Base-by-base conservation (phyloP, 306 rosid genomes). In the Prunus mume region DNA sequence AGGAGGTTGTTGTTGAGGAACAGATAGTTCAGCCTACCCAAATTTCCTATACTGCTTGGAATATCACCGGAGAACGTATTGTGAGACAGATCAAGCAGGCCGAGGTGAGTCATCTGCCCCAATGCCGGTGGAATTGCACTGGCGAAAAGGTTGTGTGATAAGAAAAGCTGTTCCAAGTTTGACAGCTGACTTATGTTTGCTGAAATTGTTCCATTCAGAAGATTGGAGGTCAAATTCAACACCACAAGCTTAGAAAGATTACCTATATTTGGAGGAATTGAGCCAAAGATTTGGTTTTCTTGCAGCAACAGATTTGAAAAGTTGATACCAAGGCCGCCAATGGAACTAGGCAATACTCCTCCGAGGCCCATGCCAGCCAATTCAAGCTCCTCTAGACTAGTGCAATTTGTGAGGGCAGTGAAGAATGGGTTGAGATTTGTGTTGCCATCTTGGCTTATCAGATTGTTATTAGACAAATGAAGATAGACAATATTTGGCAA, bases 1-100 rank as follows among this genome's bases (percentile, higher is more conserved):
- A 91, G 86, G 61, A 72, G 78, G 80, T 91, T 89, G 80, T 88
- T 83, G 89, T 89, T 91, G 69, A 91, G 90, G 85, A 87, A 89
- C 72, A 91, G 63, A 61, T n/a, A 84, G 66, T 27, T 72, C 61
- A 91, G 50, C 65, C 32, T 22, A 12, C 50, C 55, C 85, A 89
- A 79, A 76, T 87, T 80, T 58, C 92, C 89, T 32, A 89, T 8
- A 78, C 78, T 83, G 69, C 45, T 76, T 58, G 93, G 96, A 61
- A 91, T 87, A 43, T 45, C 83, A 47, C 89, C 92, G 3, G 81
- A 78, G 69, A 91, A 83, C 32, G 77, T 66, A 71, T 90, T 88
- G 57, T 86, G 74, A 28, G 95, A 90, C 25, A 90, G 85, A 81
- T 90, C 95, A 22, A 88, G 75, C 50, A 86, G 81, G 60, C 95